phyloP scores from a whole-genome alignment of 768 basidiomycete species.

The Gymnopilus dilepis region DNA sequence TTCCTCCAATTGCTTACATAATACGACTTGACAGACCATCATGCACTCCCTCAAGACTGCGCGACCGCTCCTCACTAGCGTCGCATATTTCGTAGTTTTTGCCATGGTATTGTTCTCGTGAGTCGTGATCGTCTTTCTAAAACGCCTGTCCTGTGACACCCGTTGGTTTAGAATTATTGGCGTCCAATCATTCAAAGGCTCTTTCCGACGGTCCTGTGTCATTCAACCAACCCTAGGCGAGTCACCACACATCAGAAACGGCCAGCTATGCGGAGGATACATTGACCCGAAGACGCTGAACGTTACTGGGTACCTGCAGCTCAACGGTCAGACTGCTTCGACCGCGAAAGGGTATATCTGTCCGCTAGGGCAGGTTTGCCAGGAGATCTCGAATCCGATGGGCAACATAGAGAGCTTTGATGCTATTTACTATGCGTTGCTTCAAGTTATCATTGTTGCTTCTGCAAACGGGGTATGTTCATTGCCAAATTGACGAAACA shows the following conservation, averaged over 20 bases:
- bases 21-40: constrained; percentile 56
- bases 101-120: constrained; percentile 89
- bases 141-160: neutral
- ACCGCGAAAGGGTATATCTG: constrained; percentile 86
- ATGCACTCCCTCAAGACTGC: constrained; percentile 93
- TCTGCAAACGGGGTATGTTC: constrained; percentile 72
- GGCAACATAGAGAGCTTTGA: constrained; percentile 82
- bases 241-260: constrained; percentile 44
- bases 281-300: constrained; percentile 64
- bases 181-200: constrained; percentile 92
- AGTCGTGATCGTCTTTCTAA: constrained; percentile 30
- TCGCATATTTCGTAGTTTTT: constrained; percentile 91
- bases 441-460: constrained; percentile 88
- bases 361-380: constrained; percentile 83
- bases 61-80: constrained; percentile 85
- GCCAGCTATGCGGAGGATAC: constrained; percentile 81
- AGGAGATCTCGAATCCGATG: constrained; percentile 74
- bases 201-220: constrained; percentile 68
- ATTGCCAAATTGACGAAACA: constrained; percentile 13
- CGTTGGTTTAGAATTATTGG: constrained; percentile 75
- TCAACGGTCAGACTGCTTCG: constrained; percentile 30
- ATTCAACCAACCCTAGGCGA: constrained; percentile 62
- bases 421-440: constrained; percentile 76
- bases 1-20: constrained; percentile 1
- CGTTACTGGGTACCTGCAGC: constrained; percentile 41